These are phyloP conservation scores for Micractinium sp. DNA, from an alignment of 139 green algal species.

Conservation along the genomic window DNA sequence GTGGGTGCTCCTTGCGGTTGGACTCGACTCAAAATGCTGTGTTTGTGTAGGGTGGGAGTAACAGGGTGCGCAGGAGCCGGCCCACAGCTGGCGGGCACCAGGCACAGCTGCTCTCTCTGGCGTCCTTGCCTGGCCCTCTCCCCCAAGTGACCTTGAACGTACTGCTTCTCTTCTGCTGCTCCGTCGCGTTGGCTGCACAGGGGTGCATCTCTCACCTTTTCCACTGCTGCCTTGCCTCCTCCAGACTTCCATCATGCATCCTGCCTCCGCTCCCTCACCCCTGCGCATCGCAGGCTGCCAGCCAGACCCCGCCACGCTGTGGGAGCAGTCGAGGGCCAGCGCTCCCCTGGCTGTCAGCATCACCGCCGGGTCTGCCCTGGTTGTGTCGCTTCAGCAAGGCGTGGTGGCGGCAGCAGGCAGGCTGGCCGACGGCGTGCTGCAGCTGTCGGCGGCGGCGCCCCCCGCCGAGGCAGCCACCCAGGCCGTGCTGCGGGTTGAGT, in stretches of 20 bases:
- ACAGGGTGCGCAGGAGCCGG: no score
- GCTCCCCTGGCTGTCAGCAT: neutral
- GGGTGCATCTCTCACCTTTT: no score
- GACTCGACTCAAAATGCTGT: no score
- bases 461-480: conserved; percentile 5
- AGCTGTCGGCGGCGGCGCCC: conserved; percentile 2
- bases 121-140: no score
- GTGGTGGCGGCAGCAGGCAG: conserved; percentile 32
- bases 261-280: neutral
- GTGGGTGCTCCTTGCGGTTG: no score
- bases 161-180: neutral
- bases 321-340: neutral
- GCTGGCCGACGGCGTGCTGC: conserved; percentile 27
- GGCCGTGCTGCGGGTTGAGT: conserved; percentile 36
- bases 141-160: neutral
- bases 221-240: no score
- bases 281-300: neutral
- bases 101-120: no score
- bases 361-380: neutral
- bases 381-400: neutral
- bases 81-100: no score
- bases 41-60: no score
- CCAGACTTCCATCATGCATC: neutral
- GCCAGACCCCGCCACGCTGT: neutral
- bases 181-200: no score